Evolutionary conservation across 1,284 basidiomycete species (phyloP), one percentile per base, ranked within the genome.

Genomic region (Ustilago xerochloae): DNA sequence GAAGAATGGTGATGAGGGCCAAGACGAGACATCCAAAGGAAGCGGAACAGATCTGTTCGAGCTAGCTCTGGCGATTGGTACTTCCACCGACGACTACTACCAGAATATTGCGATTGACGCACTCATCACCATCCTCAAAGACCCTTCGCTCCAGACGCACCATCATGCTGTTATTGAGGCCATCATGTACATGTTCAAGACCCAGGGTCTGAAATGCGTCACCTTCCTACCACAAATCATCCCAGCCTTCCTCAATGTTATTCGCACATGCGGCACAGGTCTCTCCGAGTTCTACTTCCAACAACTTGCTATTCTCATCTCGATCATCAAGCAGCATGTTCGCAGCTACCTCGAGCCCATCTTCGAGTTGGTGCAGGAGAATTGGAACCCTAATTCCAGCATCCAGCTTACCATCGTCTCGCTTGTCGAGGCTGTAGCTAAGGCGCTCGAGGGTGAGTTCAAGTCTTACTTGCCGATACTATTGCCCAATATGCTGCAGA

Each of bases 121-220:
- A 1, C 88, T 99, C 22, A 89, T 99, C 47, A 89, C 90, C 53
- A 93, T 99, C 58, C 86, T 99, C 74, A 92, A 91, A 81, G 97
- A 84, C 46, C 75, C 77, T 20, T 67, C 81, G 45, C 68, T 84
- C 13, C 73, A 78, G 12, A 75, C 77, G 45, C 82, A 94, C 79
- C 94, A 98, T 79, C 85, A 93, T 32, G 86, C 86, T 46, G 96
- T 96, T 63, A 96, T 99, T 74, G 95, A 99, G 85, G 95, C 96
- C 2, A 92, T 99, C 80, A 99, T 99, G 93, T 93, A 95, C 65
- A 98, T 99, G 72, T 99, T 99, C 89, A 94, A 96, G 85, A 98
- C 95, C 0, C 94, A 99, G 84, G 93, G 97, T 8, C 87, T 99
- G 80, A 94, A 95, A 87, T 98, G 95, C 84, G 95, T 97, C 29